Conservation (phyloP, 257 asterid genomes). For the Solanum rostratum region DNA sequence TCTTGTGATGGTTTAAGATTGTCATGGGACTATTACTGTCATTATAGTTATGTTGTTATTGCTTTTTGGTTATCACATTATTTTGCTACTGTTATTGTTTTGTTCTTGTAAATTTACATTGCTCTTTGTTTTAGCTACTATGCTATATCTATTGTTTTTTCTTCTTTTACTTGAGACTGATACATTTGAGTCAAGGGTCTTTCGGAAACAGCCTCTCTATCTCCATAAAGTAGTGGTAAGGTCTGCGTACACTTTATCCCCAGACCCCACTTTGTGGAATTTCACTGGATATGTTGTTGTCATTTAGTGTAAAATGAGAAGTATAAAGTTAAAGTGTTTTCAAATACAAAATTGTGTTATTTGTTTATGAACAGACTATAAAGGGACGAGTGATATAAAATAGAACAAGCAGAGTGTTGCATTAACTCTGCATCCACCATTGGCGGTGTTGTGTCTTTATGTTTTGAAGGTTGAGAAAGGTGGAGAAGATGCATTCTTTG, state of each 20-base stretch:
- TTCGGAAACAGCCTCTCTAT: background rate
- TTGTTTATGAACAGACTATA: background rate
- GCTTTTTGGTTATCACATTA: no score
- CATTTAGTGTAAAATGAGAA: background rate
- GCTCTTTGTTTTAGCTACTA: background rate
- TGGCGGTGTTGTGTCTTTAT: background rate
- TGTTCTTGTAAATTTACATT: no score
- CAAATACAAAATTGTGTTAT: background rate
- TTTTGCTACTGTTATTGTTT: no score
- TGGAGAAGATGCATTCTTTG: slow-evolving; percentile 83
- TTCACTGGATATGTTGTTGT: background rate
- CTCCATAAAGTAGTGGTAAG: background rate
- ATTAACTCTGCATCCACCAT: background rate
- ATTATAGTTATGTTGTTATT: no score
- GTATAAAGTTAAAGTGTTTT: background rate
- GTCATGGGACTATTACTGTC: no score
- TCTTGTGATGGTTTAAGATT: no score
- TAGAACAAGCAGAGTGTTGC: background rate
- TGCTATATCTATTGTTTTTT: background rate
- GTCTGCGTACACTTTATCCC: background rate
- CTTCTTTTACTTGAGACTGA: background rate
- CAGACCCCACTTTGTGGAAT: background rate
- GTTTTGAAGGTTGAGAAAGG: slow-evolving; percentile 65
- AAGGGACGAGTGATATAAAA: background rate
- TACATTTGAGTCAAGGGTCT: background rate